These are phyloP conservation scores for Filobasidium floriforme DNA, from an alignment of 768 basidiomycete species.

Conservation along the genomic window DNA sequence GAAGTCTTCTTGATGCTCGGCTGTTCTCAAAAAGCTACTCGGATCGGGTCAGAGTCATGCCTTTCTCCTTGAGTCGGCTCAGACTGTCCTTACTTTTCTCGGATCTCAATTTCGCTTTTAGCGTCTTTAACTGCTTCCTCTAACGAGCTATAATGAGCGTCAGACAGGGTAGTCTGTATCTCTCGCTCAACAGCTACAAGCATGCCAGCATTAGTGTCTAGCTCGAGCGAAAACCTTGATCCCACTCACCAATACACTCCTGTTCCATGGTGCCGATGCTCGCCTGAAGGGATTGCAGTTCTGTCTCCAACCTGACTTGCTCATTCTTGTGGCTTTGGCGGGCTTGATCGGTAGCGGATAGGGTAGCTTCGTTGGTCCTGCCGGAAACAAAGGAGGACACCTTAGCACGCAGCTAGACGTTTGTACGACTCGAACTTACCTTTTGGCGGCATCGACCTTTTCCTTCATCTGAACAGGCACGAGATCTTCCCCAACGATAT, in stretches of 20 bases:
- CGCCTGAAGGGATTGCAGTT: conserved; percentile 27
- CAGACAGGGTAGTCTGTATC: background rate
- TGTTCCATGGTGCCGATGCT: conserved; percentile 24
- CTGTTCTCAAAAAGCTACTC: conserved; percentile 26
- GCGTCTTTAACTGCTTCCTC: background rate
- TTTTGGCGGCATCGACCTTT: conserved; percentile 56
- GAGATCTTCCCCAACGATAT: conserved; percentile 58
- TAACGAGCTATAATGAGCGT: background rate
- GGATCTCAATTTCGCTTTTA: background rate
- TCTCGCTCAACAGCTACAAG: conserved; percentile 12
- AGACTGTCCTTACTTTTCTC: conserved; percentile 5
- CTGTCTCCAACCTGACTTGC: conserved; percentile 13
- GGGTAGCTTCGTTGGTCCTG: conserved; percentile 6
- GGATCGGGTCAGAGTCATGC: background rate
- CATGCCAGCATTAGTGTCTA: background rate
- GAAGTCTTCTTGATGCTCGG: conserved; percentile 37
- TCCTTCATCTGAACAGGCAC: conserved; percentile 63
- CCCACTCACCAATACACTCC: conserved; percentile 14
- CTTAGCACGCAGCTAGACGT: background rate
- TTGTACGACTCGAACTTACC: conserved; percentile 48
- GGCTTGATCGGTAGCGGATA: conserved; percentile 52
- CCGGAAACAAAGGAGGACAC: background rate
- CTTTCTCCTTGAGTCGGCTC: background rate
- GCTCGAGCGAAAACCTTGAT: background rate
- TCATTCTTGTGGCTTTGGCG: conserved; percentile 54